phyloP scores from a whole-genome alignment of 169 alveolate genomes.

The Plasmodium berghei region DNA sequence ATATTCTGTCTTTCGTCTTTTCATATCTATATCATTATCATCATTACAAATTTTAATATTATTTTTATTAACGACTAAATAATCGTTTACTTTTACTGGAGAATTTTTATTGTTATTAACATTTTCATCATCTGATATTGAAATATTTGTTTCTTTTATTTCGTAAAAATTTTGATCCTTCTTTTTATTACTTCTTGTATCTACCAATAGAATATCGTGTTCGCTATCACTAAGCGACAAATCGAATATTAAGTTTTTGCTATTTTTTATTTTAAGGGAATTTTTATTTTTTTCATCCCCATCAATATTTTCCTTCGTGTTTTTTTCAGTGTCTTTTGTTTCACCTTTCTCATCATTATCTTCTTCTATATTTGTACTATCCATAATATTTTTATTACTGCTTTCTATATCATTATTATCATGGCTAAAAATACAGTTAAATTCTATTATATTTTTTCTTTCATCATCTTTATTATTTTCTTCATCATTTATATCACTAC shows the following conservation, averaged over 20 bases:
- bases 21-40: neutral
- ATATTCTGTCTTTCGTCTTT: neutral
- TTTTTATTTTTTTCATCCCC: slow-evolving; percentile 5
- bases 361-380: neutral
- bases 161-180: neutral
- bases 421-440: neutral
- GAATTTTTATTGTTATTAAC: neutral
- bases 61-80: neutral
- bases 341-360: neutral
- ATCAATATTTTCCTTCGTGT: neutral
- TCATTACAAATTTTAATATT: neutral
- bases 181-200: neutral
- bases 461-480: neutral
- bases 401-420: neutral
- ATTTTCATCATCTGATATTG: neutral
- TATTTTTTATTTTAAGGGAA: neutral
- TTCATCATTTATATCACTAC: neutral
- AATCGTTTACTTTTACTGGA: neutral
- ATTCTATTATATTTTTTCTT: neutral
- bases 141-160: neutral
- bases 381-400: neutral
- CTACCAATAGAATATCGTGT: neutral
- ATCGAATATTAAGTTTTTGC: slow-evolving; percentile 45
- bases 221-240: slow-evolving; percentile 34
- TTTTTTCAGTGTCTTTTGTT: neutral